Base-by-base conservation (phyloP, 2,329 filamentous ascomycete genomes). In the Rutstroemia sydowiana region DNA sequence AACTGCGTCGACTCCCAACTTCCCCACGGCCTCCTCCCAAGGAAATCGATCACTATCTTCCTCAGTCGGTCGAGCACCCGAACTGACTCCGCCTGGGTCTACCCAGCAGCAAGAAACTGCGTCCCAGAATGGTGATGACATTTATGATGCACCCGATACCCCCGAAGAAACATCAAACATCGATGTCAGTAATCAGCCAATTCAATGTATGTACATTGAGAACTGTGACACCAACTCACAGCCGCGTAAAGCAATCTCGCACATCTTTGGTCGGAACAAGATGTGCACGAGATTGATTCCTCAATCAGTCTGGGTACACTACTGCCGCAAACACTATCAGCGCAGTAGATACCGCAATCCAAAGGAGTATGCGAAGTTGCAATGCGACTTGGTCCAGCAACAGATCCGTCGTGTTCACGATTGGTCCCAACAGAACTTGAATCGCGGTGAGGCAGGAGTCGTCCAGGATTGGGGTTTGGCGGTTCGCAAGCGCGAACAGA, bases 201-300 rank as follows among this genome's bases (percentile, higher is more conserved):
- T 61, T 30, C 50, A 58, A 21, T 84, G 81, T 61, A 76, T 80
- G 70, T 81, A 77, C 57, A 74, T 77, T 14, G 66, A 71, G 1
- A 71, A 77, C 55, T 85, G 82, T 62, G 73, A 78, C 42, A 84
- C 79, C 0, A 75, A 74, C 3, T 81, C 79, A 5, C 75, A 79
- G 51, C 76, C 77, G 21, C 80, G 88, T 44, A 92, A 92, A 69
- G 82, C 85, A 5, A 85, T 92, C 54, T 89, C 85, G 0, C 87
- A 93, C 63, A 78, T 91, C 51, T 92, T 92, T 60, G 88, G 88
- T 20, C 80, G 88, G 34, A 93, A 93, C 73, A 93, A 93, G 69
- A 74, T 78, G 7, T 85, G 82, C 62, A 93, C 88, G 0, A 77
- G 84, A 31, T 73, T 75, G 41, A 87, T 93, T 45, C 85, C 85